Percentiles rank a stretch among this genome's conserved stretches.
Conservation (phyloP, 495 filamentous ascomycete genomes). For the Aspergillus affinis region DNA sequence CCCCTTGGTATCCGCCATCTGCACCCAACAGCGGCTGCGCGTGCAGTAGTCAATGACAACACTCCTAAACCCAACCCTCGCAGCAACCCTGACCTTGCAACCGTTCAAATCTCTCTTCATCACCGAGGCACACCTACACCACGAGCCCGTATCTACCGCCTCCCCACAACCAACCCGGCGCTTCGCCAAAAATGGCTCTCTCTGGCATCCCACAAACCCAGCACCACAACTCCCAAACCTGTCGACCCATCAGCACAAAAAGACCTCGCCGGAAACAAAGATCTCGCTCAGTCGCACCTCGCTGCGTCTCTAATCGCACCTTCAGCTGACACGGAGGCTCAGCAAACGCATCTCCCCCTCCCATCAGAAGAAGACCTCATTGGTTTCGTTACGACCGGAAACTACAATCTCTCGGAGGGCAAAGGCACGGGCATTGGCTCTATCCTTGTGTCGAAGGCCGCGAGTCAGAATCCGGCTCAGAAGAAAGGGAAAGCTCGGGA, state of each 20-base stretch:
- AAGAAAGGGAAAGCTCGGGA: conserved; percentile 27
- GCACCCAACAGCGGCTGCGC: conserved; percentile 8
- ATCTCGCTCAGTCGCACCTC: conserved; percentile 51
- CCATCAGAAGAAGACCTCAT: conserved; percentile 78
- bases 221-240: conserved; percentile 5
- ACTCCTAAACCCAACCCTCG: conserved; percentile 10
- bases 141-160: conserved; percentile 71
- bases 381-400: conserved; percentile 87
- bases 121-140: conserved; percentile 58
- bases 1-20: conserved; percentile 34
- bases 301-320: conserved; percentile 51
- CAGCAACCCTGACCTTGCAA: conserved; percentile 44
- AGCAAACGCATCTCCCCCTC: conserved; percentile 58
- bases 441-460: conserved; percentile 60
- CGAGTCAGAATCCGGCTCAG: conserved; percentile 14
- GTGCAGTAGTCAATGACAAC: conserved; percentile 8
- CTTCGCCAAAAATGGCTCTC: conserved; percentile 57
- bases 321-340: conserved; percentile 30
- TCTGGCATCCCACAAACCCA: conserved; percentile 20
- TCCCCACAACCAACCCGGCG: conserved; percentile 50
- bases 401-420: conserved; percentile 78
- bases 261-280: conserved; percentile 15
- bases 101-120: conserved; percentile 58
- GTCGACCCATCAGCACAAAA: neutral
- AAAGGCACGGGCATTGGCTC: conserved; percentile 73